A percentile compares a stretch with the other conserved stretches of the same genome.
phyloP scores from a whole-genome alignment of 2,329 filamentous ascomycete genomes.

The Microdochium nivale region DNA sequence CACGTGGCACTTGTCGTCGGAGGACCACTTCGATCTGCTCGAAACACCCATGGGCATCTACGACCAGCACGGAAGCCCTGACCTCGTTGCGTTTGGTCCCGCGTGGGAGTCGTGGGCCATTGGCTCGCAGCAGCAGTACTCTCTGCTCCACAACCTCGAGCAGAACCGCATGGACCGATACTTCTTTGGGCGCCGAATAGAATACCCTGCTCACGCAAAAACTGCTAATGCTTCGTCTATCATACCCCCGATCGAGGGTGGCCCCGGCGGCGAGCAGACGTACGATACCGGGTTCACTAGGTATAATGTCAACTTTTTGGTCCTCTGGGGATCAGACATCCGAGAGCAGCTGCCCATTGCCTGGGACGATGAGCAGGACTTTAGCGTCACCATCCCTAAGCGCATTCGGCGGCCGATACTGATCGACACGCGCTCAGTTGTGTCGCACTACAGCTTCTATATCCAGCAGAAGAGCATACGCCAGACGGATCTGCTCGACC shows the following conservation, averaged over 20 bases:
- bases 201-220: slow-evolving; percentile 13
- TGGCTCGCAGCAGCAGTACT: slow-evolving; percentile 37
- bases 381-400: slow-evolving; percentile 28
- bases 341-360: slow-evolving; percentile 35
- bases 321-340: slow-evolving; percentile 43
- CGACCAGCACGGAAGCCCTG: slow-evolving; percentile 18
- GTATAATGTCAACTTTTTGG: slow-evolving; percentile 45
- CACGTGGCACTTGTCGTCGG: slow-evolving; percentile 39
- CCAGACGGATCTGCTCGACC: slow-evolving; percentile 43
- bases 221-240: background rate
- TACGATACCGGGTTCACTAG: slow-evolving; percentile 40
- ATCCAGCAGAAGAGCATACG: slow-evolving; percentile 31
- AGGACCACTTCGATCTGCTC: slow-evolving; percentile 30
- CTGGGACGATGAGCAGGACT: slow-evolving; percentile 36
- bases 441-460: slow-evolving; percentile 42
- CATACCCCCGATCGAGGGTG: background rate
- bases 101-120: slow-evolving; percentile 41
- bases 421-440: slow-evolving; percentile 45
- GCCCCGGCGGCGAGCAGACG: slow-evolving; percentile 19
- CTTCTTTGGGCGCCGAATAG: slow-evolving; percentile 29
- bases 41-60: slow-evolving; percentile 41
- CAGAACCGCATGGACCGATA: slow-evolving; percentile 33
- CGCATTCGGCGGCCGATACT: slow-evolving; percentile 31
- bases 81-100: slow-evolving; percentile 28
- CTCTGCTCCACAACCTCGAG: slow-evolving; percentile 41